Evolutionary conservation across 306 rosid species (phyloP), one percentile per base, ranked within the genome.

Genomic region (Dalbergia cochinchinensis): DNA sequence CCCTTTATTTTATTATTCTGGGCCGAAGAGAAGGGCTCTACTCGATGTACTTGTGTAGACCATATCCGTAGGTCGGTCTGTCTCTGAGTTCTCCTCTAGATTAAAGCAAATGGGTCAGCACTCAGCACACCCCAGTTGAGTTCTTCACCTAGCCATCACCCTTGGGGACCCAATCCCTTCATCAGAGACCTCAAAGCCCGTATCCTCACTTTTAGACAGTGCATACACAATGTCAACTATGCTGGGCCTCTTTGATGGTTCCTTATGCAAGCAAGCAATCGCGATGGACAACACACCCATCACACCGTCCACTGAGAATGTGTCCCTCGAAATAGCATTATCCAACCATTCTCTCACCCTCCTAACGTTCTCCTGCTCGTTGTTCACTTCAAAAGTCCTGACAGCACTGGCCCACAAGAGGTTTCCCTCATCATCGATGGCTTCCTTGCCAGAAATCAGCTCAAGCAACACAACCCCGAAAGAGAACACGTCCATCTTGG

Each of bases 381-480:
- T 84, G 4, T 50, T 84, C 76, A 88, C 92, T 33, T 86, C 93
- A 85, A 90, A 81, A 55, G 80, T 72, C 18, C 35, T 86, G 4
- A 80, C 35, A 0, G 88, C 91, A 39, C 68, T 80, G 15, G 80
- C 75, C 96, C 92, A 91, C 74, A 95, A 51, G 37, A 78, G 80
- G 37, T 74, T 76, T 5, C 96, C 98, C 14, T 61, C 85, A 48
- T 89, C 92, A 53, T 91, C 92, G 20, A 89, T 66, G 34, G 90
- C 97, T 54, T 86, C 92, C 78, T 50, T 89, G 15, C 96, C 98
- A 0, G 96, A 85, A n/a, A 95, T 59, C 3, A 95, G 90, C 79
- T 95, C 99, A 10, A 95, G 87, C 76, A 95, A 59, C 45, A 95
- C 93, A 22, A 95, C 97, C 42, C 99, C 99, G 33, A 93, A 95